Conservation (phyloP, 768 basidiomycete genomes). For the Rhodotorula babjevae region DNA sequence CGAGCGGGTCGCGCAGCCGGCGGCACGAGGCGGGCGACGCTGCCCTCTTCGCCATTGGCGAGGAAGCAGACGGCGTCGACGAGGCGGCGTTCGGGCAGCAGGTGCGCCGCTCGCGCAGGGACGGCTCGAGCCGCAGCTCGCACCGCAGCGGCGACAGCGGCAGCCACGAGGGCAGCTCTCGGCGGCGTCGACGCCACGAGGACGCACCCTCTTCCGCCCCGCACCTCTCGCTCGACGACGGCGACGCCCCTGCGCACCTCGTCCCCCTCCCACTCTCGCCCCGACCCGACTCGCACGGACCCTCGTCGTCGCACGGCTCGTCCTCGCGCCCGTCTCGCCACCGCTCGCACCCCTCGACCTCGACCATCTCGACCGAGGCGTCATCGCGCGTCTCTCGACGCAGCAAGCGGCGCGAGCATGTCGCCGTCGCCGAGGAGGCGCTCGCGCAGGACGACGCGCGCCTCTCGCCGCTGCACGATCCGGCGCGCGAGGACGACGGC, state of each 20-base stretch:
- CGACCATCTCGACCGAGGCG: slow-evolving; percentile 6
- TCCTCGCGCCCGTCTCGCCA: background rate
- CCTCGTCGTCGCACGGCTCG: background rate
- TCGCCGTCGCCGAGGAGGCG: no score
- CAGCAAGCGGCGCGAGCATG: background rate
- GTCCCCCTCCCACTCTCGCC: slow-evolving; percentile 1
- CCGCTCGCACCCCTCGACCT: slow-evolving; percentile 5
- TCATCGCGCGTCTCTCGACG: background rate
- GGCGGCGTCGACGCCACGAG: no score
- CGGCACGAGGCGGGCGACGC: background rate
- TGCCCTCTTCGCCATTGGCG: background rate
- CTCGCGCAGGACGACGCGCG: background rate
- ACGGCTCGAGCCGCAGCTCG: background rate
- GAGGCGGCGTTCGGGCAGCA: background rate
- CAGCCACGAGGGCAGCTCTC: background rate
- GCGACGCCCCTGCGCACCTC: background rate
- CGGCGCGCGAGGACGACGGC: background rate
- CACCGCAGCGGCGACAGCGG: background rate
- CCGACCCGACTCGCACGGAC: background rate
- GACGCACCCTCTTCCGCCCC: background rate
- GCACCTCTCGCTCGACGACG: background rate
- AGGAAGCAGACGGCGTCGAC: background rate
- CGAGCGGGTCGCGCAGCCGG: background rate
- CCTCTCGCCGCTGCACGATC: background rate
- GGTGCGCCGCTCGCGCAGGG: background rate